Conservation (phyloP, 2,329 filamentous ascomycete genomes). For the Cordyceps javanica region DNA sequence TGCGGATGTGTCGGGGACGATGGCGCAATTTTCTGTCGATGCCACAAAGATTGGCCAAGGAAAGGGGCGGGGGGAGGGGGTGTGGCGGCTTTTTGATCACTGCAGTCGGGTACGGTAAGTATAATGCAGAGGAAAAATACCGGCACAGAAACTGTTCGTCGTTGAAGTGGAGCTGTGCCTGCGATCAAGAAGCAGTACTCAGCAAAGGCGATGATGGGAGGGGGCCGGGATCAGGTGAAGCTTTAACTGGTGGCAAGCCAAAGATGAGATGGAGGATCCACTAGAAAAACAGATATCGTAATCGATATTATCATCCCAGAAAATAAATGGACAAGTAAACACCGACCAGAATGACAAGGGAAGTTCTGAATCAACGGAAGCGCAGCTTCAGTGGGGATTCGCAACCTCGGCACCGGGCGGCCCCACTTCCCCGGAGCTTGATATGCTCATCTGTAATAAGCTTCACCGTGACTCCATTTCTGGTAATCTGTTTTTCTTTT, state of each 20-base stretch:
- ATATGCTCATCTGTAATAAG: constrained; percentile 3
- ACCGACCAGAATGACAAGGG: too few species aligned
- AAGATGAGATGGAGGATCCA: too few species aligned
- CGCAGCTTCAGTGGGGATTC: neutral
- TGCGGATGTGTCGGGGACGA: neutral
- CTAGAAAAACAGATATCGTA: too few species aligned
- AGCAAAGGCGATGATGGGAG: too few species aligned
- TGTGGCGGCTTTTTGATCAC: neutral
- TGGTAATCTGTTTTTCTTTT: neutral
- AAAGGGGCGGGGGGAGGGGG: neutral
- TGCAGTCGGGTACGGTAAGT: neutral
- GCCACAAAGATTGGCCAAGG: neutral
- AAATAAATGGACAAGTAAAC: neutral
- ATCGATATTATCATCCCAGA: too few species aligned
- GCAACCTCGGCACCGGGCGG: constrained; percentile 8
- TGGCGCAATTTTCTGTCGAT: neutral
- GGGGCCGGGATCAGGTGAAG: too few species aligned
- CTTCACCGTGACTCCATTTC: neutral
- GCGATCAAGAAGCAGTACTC: too few species aligned
- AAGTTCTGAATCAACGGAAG: neutral
- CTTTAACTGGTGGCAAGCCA: too few species aligned
- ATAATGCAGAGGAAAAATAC: neutral
- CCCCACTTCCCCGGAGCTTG: constrained; percentile 11
- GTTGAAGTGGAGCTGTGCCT: neutral
- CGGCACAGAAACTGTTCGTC: too few species aligned